Evolutionary conservation across 371 early-diverging fungal genomes (phyloP).

Genomic region (Mortierella polycephala): DNA sequence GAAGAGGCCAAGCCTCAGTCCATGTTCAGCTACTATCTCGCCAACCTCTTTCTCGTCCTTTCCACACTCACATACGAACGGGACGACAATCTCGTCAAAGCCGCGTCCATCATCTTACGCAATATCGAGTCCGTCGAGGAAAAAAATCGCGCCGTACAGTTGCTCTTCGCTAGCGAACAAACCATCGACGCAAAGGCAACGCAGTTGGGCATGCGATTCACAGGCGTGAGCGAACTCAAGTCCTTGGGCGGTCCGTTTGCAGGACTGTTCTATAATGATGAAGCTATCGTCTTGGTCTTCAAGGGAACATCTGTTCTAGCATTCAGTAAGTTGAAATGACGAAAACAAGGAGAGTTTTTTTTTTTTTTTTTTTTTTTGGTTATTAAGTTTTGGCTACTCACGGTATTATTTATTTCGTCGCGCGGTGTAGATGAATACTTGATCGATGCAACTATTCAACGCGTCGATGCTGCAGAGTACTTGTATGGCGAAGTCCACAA

Average conservation of each 20-base stretch:
- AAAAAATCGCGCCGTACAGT: conserved; percentile 7
- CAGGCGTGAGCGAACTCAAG: conserved; percentile 62
- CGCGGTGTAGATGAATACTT: conserved; percentile 59
- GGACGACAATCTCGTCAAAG: conserved; percentile 55
- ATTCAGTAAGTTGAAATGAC: conserved; percentile 36
- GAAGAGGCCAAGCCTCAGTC: conserved; percentile 7
- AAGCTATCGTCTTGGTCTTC: conserved; percentile 58
- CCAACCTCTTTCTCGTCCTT: conserved; percentile 30
- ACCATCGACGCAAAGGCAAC: conserved; percentile 30
- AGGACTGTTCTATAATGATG: conserved; percentile 59
- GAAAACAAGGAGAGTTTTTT: not conserved
- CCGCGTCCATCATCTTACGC: conserved; percentile 38
- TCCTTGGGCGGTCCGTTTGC: conserved; percentile 62
- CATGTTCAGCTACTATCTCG: conserved; percentile 36
- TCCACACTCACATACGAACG: conserved; percentile 60
- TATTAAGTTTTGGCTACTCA: not conserved
- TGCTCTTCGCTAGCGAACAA: conserved; percentile 32
- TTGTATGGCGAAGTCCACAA: conserved; percentile 53
- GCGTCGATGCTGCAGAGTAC: conserved; percentile 39
- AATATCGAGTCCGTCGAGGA: conserved; percentile 20
- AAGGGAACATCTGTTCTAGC: conserved; percentile 61
- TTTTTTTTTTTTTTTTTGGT: not conserved
- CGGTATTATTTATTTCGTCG: not conserved
- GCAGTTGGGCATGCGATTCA: conserved; percentile 57
- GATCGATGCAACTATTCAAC: conserved; percentile 40